Evolutionary conservation across 345 rosid species (phyloP), one percentile per base, ranked within the genome.

Genomic region (Syzygium aromaticum): DNA sequence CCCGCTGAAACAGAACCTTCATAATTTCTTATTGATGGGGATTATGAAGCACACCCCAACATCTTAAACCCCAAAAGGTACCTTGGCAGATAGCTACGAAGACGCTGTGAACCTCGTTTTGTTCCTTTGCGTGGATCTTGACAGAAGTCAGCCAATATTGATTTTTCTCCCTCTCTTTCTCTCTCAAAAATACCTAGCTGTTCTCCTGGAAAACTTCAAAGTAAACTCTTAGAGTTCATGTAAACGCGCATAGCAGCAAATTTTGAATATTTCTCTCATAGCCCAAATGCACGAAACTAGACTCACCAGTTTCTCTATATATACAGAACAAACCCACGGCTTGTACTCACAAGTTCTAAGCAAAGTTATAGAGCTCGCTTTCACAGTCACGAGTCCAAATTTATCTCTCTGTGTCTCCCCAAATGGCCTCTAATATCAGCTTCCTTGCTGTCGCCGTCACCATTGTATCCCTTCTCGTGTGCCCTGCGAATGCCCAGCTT

Each of bases 401-500:
- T 12, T 6, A 77, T 30, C 46, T 30, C 30, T 46, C 83, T 2
- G 6, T 12, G 16, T 17, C 77, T 25, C 38, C 83, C 22, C 21
- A 33, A 33, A 77, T 77, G 83, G 83, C 87, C 40, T 78, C 90
- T 59, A 25, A 40, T 23, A 5, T 57, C 61, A 38, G 49, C 16
- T 57, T 87, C 5, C 25, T 88, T 11, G 51, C 87, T 21, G 5
- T 54, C 11, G 43, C 77, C 6, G 15, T 88, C 12, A 43, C 46
- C 5, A 15, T 87, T 10, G 0, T 84, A 11, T 25, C 86, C 4
- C 54, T 88, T 11, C n/a, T 87, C 9, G 56, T 52, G 51, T 67
- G 84, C n/a, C 27, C 73, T 19, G 85, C 89, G 52, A 86, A 88
- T 85, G 93, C 92, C 0, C 93, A 91, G 85, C 93, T 92, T 53